phyloP scores from a whole-genome alignment of 441 rosid genomes.

The Adansonia gregorii region DNA sequence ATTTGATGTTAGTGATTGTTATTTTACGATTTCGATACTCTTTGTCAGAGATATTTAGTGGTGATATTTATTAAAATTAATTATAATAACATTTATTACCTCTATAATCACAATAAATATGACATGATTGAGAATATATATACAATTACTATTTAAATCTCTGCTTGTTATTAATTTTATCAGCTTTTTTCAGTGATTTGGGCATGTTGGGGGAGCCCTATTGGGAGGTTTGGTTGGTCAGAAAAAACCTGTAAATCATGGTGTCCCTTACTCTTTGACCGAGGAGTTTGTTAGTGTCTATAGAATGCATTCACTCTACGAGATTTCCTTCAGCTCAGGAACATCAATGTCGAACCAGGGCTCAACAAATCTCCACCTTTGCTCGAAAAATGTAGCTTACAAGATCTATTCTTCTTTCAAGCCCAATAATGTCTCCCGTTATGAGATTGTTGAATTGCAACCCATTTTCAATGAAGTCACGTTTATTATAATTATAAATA shows the following conservation, averaged over 20 bases:
- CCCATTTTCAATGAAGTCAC: no score
- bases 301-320: slow-evolving; percentile 76
- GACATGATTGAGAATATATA: no score
- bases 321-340: slow-evolving; percentile 50
- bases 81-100: no score
- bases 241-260: slow-evolving; percentile 60
- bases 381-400: slow-evolving; percentile 32
- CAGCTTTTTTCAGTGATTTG: slow-evolving; percentile 34
- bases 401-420: background rate
- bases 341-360: slow-evolving; percentile 37
- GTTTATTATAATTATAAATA: no score
- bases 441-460: no score
- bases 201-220: slow-evolving; percentile 52
- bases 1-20: no score
- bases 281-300: slow-evolving; percentile 81
- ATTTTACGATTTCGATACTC: no score
- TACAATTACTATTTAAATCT: no score
- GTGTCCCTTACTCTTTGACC: slow-evolving; percentile 71
- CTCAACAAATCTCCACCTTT: slow-evolving; percentile 50
- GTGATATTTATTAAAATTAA: no score
- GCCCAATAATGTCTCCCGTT: background rate
- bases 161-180: no score
- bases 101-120: no score
- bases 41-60: no score
- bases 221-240: slow-evolving; percentile 67